Conservation (phyloP, 2,329 filamentous ascomycete species). For the Fusarium sp. region DNA sequence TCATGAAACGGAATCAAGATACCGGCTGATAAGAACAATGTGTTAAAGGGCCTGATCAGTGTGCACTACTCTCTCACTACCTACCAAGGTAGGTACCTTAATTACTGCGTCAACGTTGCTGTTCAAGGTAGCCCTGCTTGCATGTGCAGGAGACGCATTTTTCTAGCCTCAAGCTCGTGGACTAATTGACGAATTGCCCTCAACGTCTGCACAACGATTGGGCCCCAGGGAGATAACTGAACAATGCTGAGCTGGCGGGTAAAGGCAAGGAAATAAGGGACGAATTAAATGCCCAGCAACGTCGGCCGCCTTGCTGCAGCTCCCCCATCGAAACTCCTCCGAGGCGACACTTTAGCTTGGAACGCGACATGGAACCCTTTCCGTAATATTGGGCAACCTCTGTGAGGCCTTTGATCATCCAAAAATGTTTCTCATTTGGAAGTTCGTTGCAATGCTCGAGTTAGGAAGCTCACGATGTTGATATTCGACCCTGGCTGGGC, state of each 20-base stretch:
- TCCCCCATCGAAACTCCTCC: slow-evolving; percentile 19
- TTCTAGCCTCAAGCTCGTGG: not conserved
- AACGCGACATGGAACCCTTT: slow-evolving; percentile 32
- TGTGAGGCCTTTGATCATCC: slow-evolving; percentile 3
- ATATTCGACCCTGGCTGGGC: slow-evolving; percentile 12
- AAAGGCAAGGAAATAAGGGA: slow-evolving; percentile 14
- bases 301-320: slow-evolving; percentile 35
- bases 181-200: not conserved
- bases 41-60: not conserved
- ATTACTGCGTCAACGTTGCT: not conserved
- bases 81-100: too few relatives aligned
- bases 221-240: slow-evolving; percentile 3
- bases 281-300: slow-evolving; percentile 27
- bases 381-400: slow-evolving; percentile 4
- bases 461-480: slow-evolving; percentile 7
- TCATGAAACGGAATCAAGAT: not conserved
- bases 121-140: slow-evolving; percentile 4
- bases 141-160: slow-evolving; percentile 5
- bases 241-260: slow-evolving; percentile 8
- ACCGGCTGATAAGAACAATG: not conserved
- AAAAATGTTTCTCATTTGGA: not conserved
- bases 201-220: not conserved
- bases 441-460: not conserved
- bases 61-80: not conserved
- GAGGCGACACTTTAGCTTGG: slow-evolving; percentile 22